Conservation (phyloP, 2,329 filamentous ascomycete species). For the Nemania serpens region DNA sequence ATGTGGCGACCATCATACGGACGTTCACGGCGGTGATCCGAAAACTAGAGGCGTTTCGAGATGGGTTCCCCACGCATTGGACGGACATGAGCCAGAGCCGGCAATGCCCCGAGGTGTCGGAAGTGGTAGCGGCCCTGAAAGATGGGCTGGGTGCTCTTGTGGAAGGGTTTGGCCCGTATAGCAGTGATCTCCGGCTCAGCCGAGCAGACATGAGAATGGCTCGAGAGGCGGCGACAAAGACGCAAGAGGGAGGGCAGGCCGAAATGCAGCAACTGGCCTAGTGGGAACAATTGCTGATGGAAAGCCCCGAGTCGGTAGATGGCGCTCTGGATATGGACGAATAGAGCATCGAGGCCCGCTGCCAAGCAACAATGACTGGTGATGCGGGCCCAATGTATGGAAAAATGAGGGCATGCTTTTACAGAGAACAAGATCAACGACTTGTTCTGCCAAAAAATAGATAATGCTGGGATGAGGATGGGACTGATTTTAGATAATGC, state of each 20-base stretch:
- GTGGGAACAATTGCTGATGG: slow-evolving; percentile 24
- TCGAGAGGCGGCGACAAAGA: slow-evolving; percentile 61
- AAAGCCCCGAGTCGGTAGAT: background rate
- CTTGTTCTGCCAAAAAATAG: too few relatives aligned
- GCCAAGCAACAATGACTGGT: too few relatives aligned
- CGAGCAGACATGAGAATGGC: slow-evolving; percentile 74
- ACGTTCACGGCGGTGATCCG: slow-evolving; percentile 71
- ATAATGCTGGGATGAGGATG: too few relatives aligned
- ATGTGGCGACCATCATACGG: slow-evolving; percentile 75
- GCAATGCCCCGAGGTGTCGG: slow-evolving; percentile 69
- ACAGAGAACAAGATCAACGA: too few relatives aligned
- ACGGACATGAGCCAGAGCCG: slow-evolving; percentile 69
- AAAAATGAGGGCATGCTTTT: background rate
- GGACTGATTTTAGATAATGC: too few relatives aligned
- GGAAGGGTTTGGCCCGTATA: slow-evolving; percentile 74
- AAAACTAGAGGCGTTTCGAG: slow-evolving; percentile 71
- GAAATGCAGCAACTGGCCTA: slow-evolving; percentile 44
- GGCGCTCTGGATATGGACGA: background rate
- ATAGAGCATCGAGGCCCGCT: background rate
- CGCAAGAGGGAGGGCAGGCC: slow-evolving; percentile 18
- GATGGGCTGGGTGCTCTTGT: slow-evolving; percentile 69
- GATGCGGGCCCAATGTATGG: too few relatives aligned
- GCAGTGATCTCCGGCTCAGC: slow-evolving; percentile 70
- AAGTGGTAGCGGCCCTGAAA: slow-evolving; percentile 68
- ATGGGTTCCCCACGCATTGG: slow-evolving; percentile 70